phyloP scores from a whole-genome alignment of 1,284 basidiomycete species.

The Retiboletus fuscus region DNA sequence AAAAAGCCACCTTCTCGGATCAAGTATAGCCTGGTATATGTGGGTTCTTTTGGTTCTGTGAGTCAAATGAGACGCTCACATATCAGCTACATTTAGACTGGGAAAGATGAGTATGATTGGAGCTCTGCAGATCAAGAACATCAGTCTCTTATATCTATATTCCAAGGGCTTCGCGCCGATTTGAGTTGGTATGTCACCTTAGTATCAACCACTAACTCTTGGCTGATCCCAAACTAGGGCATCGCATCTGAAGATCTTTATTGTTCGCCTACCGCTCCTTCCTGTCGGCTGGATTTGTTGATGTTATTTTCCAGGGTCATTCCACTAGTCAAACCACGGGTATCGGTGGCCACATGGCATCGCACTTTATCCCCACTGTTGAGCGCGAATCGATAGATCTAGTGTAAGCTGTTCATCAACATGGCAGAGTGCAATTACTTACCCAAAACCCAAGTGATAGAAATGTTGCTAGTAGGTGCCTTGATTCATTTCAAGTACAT shows the following conservation, averaged over 20 bases:
- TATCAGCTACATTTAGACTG: constrained; percentile 63
- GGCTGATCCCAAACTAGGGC: constrained; percentile 14
- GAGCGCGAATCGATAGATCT: constrained; percentile 95
- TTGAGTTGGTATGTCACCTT: constrained; percentile 69
- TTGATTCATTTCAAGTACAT: not conserved
- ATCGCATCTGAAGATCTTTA: constrained; percentile 73
- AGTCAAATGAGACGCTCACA: not conserved
- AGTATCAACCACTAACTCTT: constrained; percentile 16
- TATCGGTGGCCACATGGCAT: constrained; percentile 89
- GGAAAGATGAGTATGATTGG: constrained; percentile 85
- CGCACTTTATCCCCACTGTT: constrained; percentile 94
- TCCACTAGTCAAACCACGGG: constrained; percentile 92
- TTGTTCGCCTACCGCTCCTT: constrained; percentile 60
- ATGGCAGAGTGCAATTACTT: not conserved
- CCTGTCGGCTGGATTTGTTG: not conserved
- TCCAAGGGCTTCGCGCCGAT: constrained; percentile 84
- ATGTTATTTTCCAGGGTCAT: constrained; percentile 64
- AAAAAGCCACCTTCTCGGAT: constrained; percentile 87
- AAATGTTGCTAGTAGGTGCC: constrained; percentile 69
- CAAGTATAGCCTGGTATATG: constrained; percentile 88
- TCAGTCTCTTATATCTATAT: constrained; percentile 74
- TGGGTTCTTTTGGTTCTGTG: constrained; percentile 50
- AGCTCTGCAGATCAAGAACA: constrained; percentile 71
- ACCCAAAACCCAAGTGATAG: constrained; percentile 63
- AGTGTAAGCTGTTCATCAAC: constrained; percentile 61